Evolutionary conservation across 345 rosid species (phyloP).

Genomic region (Diplotaxis tenuifolia): DNA sequence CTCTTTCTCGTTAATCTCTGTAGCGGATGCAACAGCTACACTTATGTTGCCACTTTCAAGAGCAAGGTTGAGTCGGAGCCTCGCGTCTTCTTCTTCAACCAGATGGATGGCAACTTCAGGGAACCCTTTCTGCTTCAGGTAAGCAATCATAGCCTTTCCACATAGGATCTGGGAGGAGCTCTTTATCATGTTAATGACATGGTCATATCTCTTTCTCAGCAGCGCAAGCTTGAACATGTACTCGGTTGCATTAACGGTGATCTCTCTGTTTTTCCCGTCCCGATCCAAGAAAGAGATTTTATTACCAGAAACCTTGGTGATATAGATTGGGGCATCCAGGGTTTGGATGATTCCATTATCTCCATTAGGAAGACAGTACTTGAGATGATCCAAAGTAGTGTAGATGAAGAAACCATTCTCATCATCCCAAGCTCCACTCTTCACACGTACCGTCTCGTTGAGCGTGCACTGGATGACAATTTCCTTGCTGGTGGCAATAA

Average conservation of each 20-base stretch:
- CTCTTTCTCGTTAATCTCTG: slow-evolving; percentile 2
- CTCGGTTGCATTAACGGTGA: slow-evolving; percentile 13
- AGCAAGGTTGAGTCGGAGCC: background rate
- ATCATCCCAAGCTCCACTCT: slow-evolving; percentile 99
- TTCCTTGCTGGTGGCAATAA: slow-evolving; percentile 81
- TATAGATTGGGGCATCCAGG: slow-evolving; percentile 83
- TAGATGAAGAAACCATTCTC: slow-evolving; percentile 57
- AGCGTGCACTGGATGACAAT: slow-evolving; percentile 86
- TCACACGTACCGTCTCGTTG: slow-evolving; percentile 93
- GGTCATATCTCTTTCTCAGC: background rate
- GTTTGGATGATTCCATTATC: slow-evolving; percentile 88
- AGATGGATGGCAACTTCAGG: background rate
- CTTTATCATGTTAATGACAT: background rate
- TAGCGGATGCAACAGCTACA: background rate
- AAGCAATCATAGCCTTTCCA: slow-evolving; percentile 4
- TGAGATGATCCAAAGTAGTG: slow-evolving; percentile 43
- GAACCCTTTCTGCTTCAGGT: slow-evolving; percentile 1
- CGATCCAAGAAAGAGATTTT: slow-evolving; percentile 82
- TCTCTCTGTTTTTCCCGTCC: slow-evolving; percentile 72
- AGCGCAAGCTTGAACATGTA: background rate
- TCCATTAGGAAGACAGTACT: slow-evolving; percentile 95
- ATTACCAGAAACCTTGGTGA: slow-evolving; percentile 74
- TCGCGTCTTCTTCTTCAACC: background rate
- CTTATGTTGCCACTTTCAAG: slow-evolving; percentile 6
- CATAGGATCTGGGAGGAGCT: background rate